Conservation (phyloP, 2,329 filamentous ascomycete species). For the Cladorrhinum sp. region DNA sequence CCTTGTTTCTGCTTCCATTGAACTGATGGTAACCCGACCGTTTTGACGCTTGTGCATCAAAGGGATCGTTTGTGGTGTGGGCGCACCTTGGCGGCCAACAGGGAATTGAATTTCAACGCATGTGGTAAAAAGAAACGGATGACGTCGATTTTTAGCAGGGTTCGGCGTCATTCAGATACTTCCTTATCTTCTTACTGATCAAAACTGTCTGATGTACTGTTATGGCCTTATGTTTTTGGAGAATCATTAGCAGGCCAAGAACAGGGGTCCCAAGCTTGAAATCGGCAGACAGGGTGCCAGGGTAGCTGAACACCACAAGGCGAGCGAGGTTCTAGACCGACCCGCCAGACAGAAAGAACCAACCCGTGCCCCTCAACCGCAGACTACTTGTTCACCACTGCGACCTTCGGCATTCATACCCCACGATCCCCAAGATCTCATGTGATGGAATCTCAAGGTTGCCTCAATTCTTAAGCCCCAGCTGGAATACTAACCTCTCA, state of each 20-base stretch:
- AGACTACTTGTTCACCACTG: no score
- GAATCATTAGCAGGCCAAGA: neutral
- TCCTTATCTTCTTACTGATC: neutral
- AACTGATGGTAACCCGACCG: neutral
- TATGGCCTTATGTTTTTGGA: neutral
- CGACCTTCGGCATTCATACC: neutral
- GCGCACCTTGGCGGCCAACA: conserved; percentile 12
- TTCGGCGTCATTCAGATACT: neutral
- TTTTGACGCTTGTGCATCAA: neutral
- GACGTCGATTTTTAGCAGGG: neutral
- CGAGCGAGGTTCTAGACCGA: no score
- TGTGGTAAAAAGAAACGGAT: neutral
- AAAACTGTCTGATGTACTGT: neutral
- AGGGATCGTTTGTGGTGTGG: neutral
- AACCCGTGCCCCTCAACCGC: no score
- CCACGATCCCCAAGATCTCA: neutral
- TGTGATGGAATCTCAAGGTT: no score
- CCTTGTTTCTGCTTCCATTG: neutral
- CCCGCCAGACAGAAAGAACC: no score
- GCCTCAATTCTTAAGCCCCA: no score
- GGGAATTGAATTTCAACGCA: conserved; percentile 12
- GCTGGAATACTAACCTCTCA: no score
- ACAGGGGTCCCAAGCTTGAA: neutral
- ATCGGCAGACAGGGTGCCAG: neutral
- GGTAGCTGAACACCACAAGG: no score